phyloP scores from a whole-genome alignment of 2,329 filamentous ascomycete species.

The Phaeosphaeriaceae sp. region DNA sequence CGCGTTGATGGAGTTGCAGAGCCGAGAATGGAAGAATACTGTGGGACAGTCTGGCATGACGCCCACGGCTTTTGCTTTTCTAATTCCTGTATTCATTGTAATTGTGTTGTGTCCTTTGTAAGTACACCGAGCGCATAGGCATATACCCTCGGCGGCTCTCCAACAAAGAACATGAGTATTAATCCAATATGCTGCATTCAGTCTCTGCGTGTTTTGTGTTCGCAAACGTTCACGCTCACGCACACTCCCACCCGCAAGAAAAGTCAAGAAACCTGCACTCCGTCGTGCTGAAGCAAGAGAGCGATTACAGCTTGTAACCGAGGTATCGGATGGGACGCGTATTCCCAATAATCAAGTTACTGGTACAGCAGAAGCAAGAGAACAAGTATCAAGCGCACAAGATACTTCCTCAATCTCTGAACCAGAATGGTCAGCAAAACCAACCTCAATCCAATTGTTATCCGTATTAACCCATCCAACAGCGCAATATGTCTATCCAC shows the following conservation, averaged over 20 bases:
- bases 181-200: no score
- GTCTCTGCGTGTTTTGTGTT: constrained; percentile 31
- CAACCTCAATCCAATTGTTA: no score
- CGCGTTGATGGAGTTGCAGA: constrained; percentile 6
- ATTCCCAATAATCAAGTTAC: constrained; percentile 1
- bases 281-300: constrained; percentile 30
- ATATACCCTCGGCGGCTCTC: no score
- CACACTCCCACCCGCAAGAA: constrained; percentile 4
- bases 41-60: constrained; percentile 30
- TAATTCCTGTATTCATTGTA: constrained; percentile 37
- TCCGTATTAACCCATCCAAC: constrained; percentile 6
- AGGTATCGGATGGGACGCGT: constrained; percentile 15
- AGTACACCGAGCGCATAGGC: constrained; percentile 7
- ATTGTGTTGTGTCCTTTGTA: constrained; percentile 39
- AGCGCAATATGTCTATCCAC: constrained; percentile 44
- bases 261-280: constrained; percentile 24
- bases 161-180: no score
- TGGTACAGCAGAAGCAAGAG: not conserved
- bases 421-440: constrained; percentile 32
- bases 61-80: constrained; percentile 36
- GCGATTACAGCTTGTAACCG: constrained; percentile 28
- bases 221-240: constrained; percentile 20
- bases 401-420: constrained; percentile 29
- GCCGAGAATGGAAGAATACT: constrained; percentile 22
- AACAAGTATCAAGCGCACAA: constrained; percentile 5